phyloP scores from a whole-genome alignment of 179 eudicot species.

The Actinidia arguta region DNA sequence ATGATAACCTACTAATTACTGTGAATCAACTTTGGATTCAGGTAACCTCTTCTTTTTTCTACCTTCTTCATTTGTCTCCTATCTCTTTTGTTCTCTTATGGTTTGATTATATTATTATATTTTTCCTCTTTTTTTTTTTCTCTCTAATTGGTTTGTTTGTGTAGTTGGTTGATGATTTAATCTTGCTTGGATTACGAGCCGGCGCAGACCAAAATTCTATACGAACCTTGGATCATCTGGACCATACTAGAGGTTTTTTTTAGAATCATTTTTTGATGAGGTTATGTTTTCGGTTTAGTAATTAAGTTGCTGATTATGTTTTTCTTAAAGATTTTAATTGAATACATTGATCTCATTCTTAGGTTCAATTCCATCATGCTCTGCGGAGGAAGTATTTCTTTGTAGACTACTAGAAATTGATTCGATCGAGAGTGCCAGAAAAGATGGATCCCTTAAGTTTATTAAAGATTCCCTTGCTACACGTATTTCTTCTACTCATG shows the following conservation, averaged over 20 bases:
- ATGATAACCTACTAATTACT: slow-evolving; percentile 64
- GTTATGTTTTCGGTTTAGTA: neutral
- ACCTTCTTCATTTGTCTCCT: neutral
- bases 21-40: slow-evolving; percentile 85
- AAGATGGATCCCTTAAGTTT: slow-evolving; percentile 41
- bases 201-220: slow-evolving; percentile 64
- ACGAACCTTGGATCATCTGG: slow-evolving; percentile 60
- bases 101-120: slow-evolving; percentile 13
- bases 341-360: slow-evolving; percentile 8
- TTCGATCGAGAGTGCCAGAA: slow-evolving; percentile 38
- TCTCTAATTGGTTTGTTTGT: slow-evolving; percentile 16
- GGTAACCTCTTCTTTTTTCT: slow-evolving; percentile 40
- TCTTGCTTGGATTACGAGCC: slow-evolving; percentile 72
- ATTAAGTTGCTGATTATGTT: neutral
- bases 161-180: slow-evolving; percentile 80
- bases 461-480: slow-evolving; percentile 62
- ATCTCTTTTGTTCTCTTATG: neutral
- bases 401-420: slow-evolving; percentile 69
- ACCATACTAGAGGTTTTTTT: slow-evolving; percentile 66
- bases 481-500: slow-evolving; percentile 64
- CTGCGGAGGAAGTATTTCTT: slow-evolving; percentile 81
- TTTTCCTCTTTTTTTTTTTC: neutral
- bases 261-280: neutral
- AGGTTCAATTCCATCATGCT: slow-evolving; percentile 73
- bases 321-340: neutral